These are phyloP conservation scores for Aspergillus sp. DNA, from an alignment of 2,329 filamentous ascomycete genomes.

Conservation along the genomic window DNA sequence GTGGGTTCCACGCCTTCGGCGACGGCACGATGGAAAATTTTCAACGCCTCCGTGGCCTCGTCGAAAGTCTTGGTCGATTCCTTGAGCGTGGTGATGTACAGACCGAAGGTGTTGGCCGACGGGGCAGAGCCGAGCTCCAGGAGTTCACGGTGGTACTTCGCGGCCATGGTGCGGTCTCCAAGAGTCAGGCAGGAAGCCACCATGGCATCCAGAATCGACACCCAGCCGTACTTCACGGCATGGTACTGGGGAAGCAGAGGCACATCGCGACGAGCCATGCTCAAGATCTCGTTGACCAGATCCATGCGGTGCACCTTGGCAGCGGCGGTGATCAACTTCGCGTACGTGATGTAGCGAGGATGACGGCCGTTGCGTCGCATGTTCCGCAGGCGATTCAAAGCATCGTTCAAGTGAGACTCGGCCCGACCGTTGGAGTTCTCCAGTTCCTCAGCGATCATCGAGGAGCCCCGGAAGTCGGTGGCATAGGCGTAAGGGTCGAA, in stretches of 20 bases:
- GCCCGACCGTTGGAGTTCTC: constrained; percentile 75
- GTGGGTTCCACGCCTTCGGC: constrained; percentile 92
- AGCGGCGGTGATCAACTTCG: constrained; percentile 88
- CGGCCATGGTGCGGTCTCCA: constrained; percentile 76
- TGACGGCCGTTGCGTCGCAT: constrained; percentile 90
- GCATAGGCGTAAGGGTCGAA: constrained; percentile 88
- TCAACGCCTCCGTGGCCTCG: constrained; percentile 92
- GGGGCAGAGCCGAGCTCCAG: constrained; percentile 86
- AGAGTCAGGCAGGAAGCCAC: constrained; percentile 84
- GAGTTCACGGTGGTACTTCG: constrained; percentile 87
- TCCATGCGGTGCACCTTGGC: constrained; percentile 81
- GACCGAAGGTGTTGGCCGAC: constrained; percentile 93
- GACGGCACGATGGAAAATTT: constrained; percentile 94
- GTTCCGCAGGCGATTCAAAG: constrained; percentile 80
- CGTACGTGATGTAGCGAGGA: constrained; percentile 93
- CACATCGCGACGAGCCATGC: constrained; percentile 85
- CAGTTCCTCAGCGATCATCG: constrained; percentile 83
- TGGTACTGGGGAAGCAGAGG: constrained; percentile 81
- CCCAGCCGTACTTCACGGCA: constrained; percentile 91
- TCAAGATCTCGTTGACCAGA: constrained; percentile 80
- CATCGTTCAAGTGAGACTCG: constrained; percentile 73
- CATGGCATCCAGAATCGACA: constrained; percentile 94
- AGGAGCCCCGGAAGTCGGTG: constrained; percentile 91
- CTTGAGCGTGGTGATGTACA: constrained; percentile 99
- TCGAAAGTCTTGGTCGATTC: constrained; percentile 97